Conservation (phyloP, 352 stramenopile species). For the Elongisporangium prolatum region DNA sequence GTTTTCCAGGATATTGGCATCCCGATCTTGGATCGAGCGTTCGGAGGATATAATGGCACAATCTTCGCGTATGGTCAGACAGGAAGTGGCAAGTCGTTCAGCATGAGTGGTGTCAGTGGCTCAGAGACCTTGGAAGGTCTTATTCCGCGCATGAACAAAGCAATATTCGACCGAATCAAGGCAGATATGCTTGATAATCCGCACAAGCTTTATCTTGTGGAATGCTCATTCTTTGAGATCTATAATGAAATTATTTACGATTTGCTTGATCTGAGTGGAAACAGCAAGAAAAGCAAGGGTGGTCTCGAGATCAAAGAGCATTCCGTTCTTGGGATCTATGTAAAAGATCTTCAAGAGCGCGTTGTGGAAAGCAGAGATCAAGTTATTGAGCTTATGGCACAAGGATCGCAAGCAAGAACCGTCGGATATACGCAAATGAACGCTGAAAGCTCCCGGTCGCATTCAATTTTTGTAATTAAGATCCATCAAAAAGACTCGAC, state of each 20-base stretch:
- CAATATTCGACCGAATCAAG: slow-evolving; percentile 86
- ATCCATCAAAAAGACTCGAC: slow-evolving; percentile 90
- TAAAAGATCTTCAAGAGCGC: slow-evolving; percentile 88
- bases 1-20: slow-evolving; percentile 81
- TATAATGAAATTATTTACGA: slow-evolving; percentile 97
- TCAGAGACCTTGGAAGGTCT: slow-evolving; percentile 72
- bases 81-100: slow-evolving; percentile 86
- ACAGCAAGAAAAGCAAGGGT: slow-evolving; percentile 83
- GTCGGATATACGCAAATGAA: slow-evolving; percentile 94
- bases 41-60: slow-evolving; percentile 87
- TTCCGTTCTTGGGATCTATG: slow-evolving; percentile 92
- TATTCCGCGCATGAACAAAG: slow-evolving; percentile 89
- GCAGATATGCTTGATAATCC: slow-evolving; percentile 54
- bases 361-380: slow-evolving; percentile 86
- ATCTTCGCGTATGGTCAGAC: slow-evolving; percentile 90
- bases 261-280: slow-evolving; percentile 85
- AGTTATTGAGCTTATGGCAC: slow-evolving; percentile 75
- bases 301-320: slow-evolving; percentile 93
- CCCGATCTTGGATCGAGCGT: slow-evolving; percentile 76
- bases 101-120: slow-evolving; percentile 75
- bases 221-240: slow-evolving; percentile 95
- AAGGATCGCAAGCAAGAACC: slow-evolving; percentile 59
- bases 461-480: slow-evolving; percentile 95
- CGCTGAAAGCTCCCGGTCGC: slow-evolving; percentile 88
- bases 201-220: slow-evolving; percentile 86